Conservation (phyloP, 2,329 filamentous ascomycete genomes). For the Colletotrichum sansevieriae region DNA sequence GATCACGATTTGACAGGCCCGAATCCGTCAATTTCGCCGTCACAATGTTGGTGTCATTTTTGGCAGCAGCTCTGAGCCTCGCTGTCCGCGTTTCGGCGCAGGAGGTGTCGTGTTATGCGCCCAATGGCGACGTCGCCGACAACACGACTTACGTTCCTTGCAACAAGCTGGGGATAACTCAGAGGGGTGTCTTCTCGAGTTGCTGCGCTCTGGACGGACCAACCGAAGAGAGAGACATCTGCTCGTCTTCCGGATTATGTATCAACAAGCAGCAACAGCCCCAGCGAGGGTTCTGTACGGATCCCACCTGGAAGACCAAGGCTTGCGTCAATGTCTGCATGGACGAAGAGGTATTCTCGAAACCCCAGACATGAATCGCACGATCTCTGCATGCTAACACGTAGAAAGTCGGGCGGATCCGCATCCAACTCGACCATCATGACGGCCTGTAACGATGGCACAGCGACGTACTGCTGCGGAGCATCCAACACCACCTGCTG, state of each 20-base stretch:
- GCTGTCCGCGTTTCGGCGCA: neutral
- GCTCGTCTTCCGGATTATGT: constrained; percentile 48
- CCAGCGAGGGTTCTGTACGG: constrained; percentile 49
- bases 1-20: neutral
- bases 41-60: constrained; percentile 10
- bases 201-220: constrained; percentile 49
- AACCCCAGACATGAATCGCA: neutral
- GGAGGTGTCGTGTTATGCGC: constrained; percentile 46
- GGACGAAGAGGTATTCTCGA: constrained; percentile 41
- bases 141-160: constrained; percentile 48
- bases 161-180: constrained; percentile 50
- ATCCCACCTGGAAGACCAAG: constrained; percentile 48
- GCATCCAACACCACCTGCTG: constrained; percentile 47
- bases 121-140: constrained; percentile 47
- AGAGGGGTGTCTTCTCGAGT: constrained; percentile 48
- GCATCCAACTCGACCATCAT: constrained; percentile 29
- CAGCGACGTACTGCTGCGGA: constrained; percentile 50
- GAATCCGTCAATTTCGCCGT: neutral
- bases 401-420: constrained; percentile 1
- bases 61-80: constrained; percentile 18
- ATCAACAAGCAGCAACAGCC: constrained; percentile 43
- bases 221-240: constrained; percentile 45
- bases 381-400: neutral
- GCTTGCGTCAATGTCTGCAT: constrained; percentile 49
- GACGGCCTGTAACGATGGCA: constrained; percentile 44